These are phyloP conservation scores for Solanum hybrid DNA, from an alignment of 305 asterid genomes.

Conservation along the genomic window DNA sequence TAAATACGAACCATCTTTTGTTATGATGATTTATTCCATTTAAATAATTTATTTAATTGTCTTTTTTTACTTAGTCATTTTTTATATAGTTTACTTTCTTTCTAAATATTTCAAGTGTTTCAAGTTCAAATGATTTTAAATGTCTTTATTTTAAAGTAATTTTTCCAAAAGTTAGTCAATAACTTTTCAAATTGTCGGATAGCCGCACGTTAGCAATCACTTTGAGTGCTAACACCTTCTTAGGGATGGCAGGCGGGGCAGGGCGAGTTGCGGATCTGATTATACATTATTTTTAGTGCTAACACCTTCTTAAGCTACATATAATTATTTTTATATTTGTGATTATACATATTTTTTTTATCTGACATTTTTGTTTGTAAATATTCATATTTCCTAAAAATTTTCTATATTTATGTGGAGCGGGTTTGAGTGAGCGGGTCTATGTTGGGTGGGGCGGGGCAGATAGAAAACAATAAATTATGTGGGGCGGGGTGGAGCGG, in stretches of 20 bases:
- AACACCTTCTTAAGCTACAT: background rate
- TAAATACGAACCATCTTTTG: background rate
- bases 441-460: background rate
- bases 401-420: background rate
- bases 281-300: no score
- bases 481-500: background rate
- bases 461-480: background rate
- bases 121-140: background rate
- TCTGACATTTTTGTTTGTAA: background rate
- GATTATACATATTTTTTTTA: no score
- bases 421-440: background rate
- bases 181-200: background rate
- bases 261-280: background rate
- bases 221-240: background rate
- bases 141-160: background rate
- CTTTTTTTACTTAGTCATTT: background rate
- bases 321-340: no score
- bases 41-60: background rate
- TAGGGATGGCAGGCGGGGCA: background rate
- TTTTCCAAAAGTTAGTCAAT: background rate
- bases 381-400: no score
- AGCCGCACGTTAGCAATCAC: background rate
- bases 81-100: background rate
- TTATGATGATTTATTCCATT: background rate
- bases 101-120: background rate